Evolutionary conservation across 2,329 filamentous ascomycete genomes (phyloP).

Genomic region (Capronia coronata): DNA sequence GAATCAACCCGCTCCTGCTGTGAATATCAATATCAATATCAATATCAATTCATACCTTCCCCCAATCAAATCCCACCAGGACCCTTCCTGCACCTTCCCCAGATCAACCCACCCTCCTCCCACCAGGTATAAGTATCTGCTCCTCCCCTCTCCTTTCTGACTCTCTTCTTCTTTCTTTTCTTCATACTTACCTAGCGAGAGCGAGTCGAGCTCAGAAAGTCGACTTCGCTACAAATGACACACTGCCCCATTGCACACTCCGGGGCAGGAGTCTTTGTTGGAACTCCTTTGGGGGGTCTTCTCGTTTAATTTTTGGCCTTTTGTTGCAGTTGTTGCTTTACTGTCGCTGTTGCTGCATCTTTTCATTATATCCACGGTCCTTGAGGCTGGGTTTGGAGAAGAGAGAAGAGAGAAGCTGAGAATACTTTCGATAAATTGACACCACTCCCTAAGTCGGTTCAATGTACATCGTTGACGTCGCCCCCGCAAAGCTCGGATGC

Average conservation of each 20-base stretch:
- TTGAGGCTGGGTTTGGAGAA: slow-evolving; percentile 15
- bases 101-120: slow-evolving; percentile 2
- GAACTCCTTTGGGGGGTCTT: slow-evolving; percentile 8
- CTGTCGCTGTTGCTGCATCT: not conserved
- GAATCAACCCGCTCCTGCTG: too few relatives aligned
- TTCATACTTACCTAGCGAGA: slow-evolving; percentile 21
- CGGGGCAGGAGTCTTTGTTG: slow-evolving; percentile 13
- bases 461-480: too few relatives aligned
- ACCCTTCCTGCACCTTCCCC: not conserved
- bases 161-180: slow-evolving; percentile 2
- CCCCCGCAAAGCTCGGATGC: too few relatives aligned
- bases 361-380: slow-evolving; percentile 12
- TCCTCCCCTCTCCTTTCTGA: not conserved
- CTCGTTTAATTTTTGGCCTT: slow-evolving; percentile 15
- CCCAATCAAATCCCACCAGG: not conserved
- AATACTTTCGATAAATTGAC: too few relatives aligned
- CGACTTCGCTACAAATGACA: slow-evolving; percentile 7
- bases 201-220: slow-evolving; percentile 11
- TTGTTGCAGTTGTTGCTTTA: too few relatives aligned
- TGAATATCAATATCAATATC: not conserved
- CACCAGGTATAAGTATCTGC: slow-evolving; percentile 8
- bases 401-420: not conserved
- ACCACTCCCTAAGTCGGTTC: too few relatives aligned
- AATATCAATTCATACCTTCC: not conserved
- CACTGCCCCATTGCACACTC: slow-evolving; percentile 17